A percentile compares a stretch with the other conserved stretches of the same genome.
These are phyloP conservation scores for Nitzschia inconspicua DNA, from an alignment of 108 stramenopile genomes.

Conservation along the genomic window DNA sequence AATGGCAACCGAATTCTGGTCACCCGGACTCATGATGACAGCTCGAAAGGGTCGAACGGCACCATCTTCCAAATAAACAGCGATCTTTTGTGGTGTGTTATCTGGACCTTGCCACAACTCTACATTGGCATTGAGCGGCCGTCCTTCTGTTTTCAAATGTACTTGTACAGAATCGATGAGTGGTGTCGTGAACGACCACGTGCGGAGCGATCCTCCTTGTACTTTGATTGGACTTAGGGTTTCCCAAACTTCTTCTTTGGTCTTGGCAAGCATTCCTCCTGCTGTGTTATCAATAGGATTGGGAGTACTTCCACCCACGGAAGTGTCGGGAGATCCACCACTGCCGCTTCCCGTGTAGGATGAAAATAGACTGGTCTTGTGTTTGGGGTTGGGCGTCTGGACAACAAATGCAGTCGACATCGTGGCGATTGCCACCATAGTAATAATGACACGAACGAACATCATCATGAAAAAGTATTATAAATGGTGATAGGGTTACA, in stretches of 20 bases:
- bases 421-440: too few relatives aligned
- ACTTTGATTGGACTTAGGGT: constrained; percentile 40
- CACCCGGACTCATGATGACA: constrained; percentile 50
- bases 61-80: constrained; percentile 67
- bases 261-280: too few relatives aligned
- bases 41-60: constrained; percentile 53
- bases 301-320: too few relatives aligned
- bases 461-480: too few relatives aligned
- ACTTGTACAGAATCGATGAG: constrained; percentile 33
- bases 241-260: constrained; percentile 45
- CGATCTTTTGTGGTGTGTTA: constrained; percentile 58
- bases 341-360: too few relatives aligned
- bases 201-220: constrained; percentile 51
- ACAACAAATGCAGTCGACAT: too few relatives aligned
- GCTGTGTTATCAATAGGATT: too few relatives aligned
- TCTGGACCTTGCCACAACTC: constrained; percentile 67
- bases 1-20: constrained; percentile 53
- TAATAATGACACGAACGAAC: too few relatives aligned
- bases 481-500: too few relatives aligned
- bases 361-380: too few relatives aligned
- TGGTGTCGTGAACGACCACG: constrained; percentile 52
- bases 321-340: too few relatives aligned
- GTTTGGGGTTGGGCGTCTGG: too few relatives aligned
- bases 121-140: constrained; percentile 63
- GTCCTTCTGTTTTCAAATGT: constrained; percentile 53